phyloP scores from a whole-genome alignment of 2,329 filamentous ascomycete species.

The Diaporthe humulicola region DNA sequence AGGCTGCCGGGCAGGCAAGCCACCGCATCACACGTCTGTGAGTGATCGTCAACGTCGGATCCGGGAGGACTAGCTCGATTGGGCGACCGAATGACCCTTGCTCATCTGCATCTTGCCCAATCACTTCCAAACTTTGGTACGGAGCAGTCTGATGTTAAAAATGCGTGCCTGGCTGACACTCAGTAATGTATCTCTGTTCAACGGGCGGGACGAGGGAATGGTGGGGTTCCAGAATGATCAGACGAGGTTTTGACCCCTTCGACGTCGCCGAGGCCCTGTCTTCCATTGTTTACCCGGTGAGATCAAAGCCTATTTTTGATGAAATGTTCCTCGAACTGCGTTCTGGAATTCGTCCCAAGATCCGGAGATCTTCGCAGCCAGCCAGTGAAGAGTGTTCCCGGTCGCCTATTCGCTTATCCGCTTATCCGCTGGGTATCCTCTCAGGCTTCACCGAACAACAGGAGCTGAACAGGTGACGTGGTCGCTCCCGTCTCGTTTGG shows the following conservation, averaged over 20 bases:
- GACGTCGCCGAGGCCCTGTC: neutral
- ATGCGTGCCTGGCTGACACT: neutral
- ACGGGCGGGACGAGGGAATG: neutral
- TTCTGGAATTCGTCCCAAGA: constrained; percentile 8
- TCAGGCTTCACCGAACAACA: neutral
- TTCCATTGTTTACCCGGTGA: constrained; percentile 8
- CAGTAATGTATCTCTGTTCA: neutral
- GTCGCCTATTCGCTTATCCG: neutral
- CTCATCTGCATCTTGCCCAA: neutral
- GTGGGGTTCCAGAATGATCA: constrained; percentile 12
- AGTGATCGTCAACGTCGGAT: neutral
- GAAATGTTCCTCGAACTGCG: neutral
- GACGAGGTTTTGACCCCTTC: constrained; percentile 7
- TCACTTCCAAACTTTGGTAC: neutral
- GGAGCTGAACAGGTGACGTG: constrained; percentile 18
- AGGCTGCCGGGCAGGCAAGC: neutral
- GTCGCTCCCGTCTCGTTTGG: neutral
- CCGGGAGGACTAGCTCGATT: constrained; percentile 22
- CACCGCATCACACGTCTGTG: neutral
- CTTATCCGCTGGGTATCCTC: neutral
- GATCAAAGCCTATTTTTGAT: neutral
- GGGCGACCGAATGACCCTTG: constrained; percentile 6
- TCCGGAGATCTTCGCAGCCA: neutral
- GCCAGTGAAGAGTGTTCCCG: no score
- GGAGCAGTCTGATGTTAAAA: neutral